Evolutionary conservation across 495 filamentous ascomycete species (phyloP).

Genomic region (Penicillium flavigenum): DNA sequence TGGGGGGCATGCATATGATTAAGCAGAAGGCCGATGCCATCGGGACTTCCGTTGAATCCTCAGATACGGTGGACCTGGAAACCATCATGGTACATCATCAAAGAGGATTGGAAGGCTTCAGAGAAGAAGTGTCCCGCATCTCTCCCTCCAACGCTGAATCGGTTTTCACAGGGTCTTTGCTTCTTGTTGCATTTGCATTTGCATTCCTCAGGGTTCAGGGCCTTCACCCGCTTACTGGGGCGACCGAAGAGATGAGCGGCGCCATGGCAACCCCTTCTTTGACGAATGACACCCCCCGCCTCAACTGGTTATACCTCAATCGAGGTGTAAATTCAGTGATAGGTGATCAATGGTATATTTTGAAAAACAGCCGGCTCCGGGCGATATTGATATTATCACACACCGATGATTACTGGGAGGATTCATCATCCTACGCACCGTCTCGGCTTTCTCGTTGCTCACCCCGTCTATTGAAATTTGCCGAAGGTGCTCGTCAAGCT

Average conservation of each 20-base stretch:
- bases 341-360: slow-evolving; percentile 8
- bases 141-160: slow-evolving; percentile 6
- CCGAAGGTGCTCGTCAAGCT: slow-evolving; percentile 9
- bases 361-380: slow-evolving; percentile 13
- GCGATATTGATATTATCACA: slow-evolving; percentile 4
- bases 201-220: not conserved
- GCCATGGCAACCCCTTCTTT: not conserved
- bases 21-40: not conserved
- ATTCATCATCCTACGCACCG: not conserved
- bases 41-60: not conserved
- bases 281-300: slow-evolving; percentile 3
- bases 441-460: slow-evolving; percentile 11
- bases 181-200: slow-evolving; percentile 1
- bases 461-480: slow-evolving; percentile 12
- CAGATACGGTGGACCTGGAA: slow-evolving; percentile 11
- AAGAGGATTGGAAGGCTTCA: slow-evolving; percentile 15
- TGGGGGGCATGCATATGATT: slow-evolving; percentile 15
- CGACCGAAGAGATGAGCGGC: not conserved
- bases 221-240: not conserved
- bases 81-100: slow-evolving; percentile 18
- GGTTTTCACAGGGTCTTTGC: slow-evolving; percentile 7
- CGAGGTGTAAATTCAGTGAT: slow-evolving; percentile 9
- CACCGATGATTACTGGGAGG: slow-evolving; percentile 12
- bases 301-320: slow-evolving; percentile 15
- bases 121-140: slow-evolving; percentile 3